Percentiles rank a stretch among this genome's conserved stretches.
Conservation (phyloP, 1,139 yeast genomes). For the Diutina catenulata region DNA sequence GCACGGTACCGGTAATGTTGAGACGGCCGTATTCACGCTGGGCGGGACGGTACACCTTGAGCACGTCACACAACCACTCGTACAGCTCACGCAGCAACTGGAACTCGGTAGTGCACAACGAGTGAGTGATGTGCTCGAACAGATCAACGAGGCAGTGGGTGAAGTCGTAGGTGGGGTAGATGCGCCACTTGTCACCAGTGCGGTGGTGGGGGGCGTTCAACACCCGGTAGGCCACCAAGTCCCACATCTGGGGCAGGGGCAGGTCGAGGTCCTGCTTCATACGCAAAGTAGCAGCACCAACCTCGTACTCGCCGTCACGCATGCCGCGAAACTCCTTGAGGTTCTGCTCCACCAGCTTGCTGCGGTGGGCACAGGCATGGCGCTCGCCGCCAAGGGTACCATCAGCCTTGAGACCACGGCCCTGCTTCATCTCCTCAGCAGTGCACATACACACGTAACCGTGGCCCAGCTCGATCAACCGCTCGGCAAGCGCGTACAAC, state of each 20-base stretch:
- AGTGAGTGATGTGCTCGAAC: conserved; percentile 89
- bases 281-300: conserved; percentile 89
- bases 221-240: conserved; percentile 95
- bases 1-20: conserved; percentile 85
- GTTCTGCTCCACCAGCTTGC: conserved; percentile 58
- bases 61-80: conserved; percentile 96
- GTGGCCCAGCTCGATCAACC: conserved; percentile 50
- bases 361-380: conserved; percentile 68
- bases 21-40: conserved; percentile 97
- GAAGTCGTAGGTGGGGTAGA: conserved; percentile 96
- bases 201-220: conserved; percentile 88
- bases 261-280: conserved; percentile 93
- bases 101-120: conserved; percentile 92
- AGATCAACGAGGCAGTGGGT: conserved; percentile 99
- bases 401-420: conserved; percentile 83
- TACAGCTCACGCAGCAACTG: conserved; percentile 85
- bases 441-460: conserved; percentile 95
- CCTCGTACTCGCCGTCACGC: conserved; percentile 80
- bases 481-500: conserved; percentile 13
- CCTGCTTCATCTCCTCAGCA: conserved; percentile 77
- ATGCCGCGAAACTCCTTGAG: conserved; percentile 74
- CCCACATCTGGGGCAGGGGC: conserved; percentile 99
- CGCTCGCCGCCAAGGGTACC: conserved; percentile 93
- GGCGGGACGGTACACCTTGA: conserved; percentile 94
- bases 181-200: conserved; percentile 85